Evolutionary conservation across 768 basidiomycete species (phyloP).

Genomic region (Termitomyces sp.): DNA sequence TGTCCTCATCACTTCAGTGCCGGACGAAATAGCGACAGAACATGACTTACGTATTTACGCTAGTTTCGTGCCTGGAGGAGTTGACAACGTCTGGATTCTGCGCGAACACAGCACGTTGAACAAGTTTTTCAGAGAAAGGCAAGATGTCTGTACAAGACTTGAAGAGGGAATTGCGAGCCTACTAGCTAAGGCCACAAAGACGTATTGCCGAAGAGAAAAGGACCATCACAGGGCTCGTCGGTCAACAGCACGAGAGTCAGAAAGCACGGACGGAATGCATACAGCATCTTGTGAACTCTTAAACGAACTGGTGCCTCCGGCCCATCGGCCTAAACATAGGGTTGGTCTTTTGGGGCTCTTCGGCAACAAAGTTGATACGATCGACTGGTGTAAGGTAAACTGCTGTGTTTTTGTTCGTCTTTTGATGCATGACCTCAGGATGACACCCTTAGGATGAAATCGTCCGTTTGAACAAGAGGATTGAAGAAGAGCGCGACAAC

Average conservation of each 20-base stretch:
- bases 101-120: conserved; percentile 44
- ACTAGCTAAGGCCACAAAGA: neutral
- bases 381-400: neutral
- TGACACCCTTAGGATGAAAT: neutral
- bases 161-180: conserved; percentile 45
- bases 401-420: neutral
- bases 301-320: neutral
- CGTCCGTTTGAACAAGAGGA: conserved; percentile 26
- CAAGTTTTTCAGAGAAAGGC: conserved; percentile 35
- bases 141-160: conserved; percentile 44
- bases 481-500: conserved; percentile 34
- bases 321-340: neutral
- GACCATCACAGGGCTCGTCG: neutral
- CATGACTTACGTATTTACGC: conserved; percentile 45
- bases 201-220: neutral
- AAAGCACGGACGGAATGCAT: neutral
- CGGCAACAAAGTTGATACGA: neutral
- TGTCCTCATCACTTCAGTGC: conserved; percentile 61
- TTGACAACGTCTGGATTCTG: conserved; percentile 65
- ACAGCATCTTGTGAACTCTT: neutral
- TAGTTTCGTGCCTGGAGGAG: conserved; percentile 64
- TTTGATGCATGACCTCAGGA: neutral
- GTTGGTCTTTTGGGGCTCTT: neutral
- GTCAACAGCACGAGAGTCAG: neutral
- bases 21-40: conserved; percentile 46